These are phyloP conservation scores for Reutealis trisperma DNA, from an alignment of 345 rosid species.

Conservation along the genomic window DNA sequence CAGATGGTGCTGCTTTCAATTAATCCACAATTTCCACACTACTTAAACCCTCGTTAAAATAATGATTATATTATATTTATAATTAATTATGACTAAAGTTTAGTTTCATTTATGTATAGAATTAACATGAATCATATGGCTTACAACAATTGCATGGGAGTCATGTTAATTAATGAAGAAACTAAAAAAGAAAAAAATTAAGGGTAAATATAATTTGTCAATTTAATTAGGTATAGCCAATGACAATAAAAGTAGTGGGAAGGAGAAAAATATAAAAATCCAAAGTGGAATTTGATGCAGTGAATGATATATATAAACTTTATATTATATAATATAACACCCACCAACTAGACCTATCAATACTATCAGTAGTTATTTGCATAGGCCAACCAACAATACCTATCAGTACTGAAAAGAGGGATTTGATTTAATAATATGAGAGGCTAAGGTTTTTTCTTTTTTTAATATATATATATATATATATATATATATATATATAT, in stretches of 20 bases:
- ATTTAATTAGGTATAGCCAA: background rate
- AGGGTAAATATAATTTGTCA: no score
- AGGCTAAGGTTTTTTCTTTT: background rate
- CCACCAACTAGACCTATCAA: conserved; percentile 21
- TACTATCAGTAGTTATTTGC: background rate
- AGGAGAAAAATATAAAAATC: conserved; percentile 8
- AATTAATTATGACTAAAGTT: background rate
- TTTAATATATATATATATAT: no score
- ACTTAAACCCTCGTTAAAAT: no score
- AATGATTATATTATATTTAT: background rate
- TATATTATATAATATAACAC: background rate
- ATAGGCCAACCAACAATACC: background rate
- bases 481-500: no score
- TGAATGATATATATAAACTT: conserved; percentile 4
- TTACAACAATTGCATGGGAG: background rate
- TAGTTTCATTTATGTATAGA: background rate
- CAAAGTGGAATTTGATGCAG: conserved; percentile 26
- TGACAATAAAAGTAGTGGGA: background rate
- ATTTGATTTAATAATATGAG: background rate
- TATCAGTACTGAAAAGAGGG: background rate
- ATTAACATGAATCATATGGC: background rate
- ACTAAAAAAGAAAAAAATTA: no score
- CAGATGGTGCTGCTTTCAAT: background rate
- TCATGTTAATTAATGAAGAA: background rate
- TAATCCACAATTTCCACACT: conserved; percentile 3